Conservation (phyloP, 2,329 filamentous ascomycete species). For the Trichophyton mentagrophytes region DNA sequence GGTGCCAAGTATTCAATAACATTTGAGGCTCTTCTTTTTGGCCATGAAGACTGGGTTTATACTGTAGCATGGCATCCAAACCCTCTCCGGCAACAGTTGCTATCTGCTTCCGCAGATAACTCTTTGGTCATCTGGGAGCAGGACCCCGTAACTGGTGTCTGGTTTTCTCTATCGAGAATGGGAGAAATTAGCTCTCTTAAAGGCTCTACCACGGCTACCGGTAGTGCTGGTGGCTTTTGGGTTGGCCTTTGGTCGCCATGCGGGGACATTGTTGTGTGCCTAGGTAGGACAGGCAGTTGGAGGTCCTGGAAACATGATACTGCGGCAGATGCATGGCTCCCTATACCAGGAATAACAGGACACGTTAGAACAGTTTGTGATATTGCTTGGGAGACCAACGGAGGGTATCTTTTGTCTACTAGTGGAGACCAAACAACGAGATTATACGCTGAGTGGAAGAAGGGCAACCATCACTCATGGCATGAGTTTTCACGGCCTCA, state of each 20-base stretch:
- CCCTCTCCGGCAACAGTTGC: slow-evolving; percentile 51
- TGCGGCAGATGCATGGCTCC: slow-evolving; percentile 57
- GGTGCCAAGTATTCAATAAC: slow-evolving; percentile 62
- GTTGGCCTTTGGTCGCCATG: slow-evolving; percentile 81
- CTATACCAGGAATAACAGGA: slow-evolving; percentile 64
- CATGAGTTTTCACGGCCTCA: slow-evolving; percentile 92
- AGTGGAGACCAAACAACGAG: slow-evolving; percentile 87
- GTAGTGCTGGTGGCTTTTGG: slow-evolving; percentile 94
- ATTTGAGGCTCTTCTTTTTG: slow-evolving; percentile 84
- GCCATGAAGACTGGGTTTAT: slow-evolving; percentile 98
- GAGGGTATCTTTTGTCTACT: slow-evolving; percentile 76
- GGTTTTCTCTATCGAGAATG: slow-evolving; percentile 72
- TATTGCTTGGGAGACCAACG: slow-evolving; percentile 69
- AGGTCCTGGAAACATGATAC: slow-evolving; percentile 61
- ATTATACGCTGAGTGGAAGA: slow-evolving; percentile 67
- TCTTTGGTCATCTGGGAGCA: slow-evolving; percentile 88
- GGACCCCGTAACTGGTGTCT: slow-evolving; percentile 72
- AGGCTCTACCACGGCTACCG: slow-evolving; percentile 89
- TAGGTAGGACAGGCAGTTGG: slow-evolving; percentile 91
- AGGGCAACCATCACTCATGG: slow-evolving; percentile 50
- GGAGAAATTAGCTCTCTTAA: slow-evolving; percentile 93
- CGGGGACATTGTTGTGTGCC: slow-evolving; percentile 60
- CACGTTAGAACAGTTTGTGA: slow-evolving; percentile 73
- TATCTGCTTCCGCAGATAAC: slow-evolving; percentile 90
- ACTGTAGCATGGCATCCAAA: slow-evolving; percentile 61